A percentile compares a stretch with the other conserved stretches of the same genome.
phyloP scores from a whole-genome alignment of 2,329 filamentous ascomycete genomes.

The Colletotrichum eremochloae region DNA sequence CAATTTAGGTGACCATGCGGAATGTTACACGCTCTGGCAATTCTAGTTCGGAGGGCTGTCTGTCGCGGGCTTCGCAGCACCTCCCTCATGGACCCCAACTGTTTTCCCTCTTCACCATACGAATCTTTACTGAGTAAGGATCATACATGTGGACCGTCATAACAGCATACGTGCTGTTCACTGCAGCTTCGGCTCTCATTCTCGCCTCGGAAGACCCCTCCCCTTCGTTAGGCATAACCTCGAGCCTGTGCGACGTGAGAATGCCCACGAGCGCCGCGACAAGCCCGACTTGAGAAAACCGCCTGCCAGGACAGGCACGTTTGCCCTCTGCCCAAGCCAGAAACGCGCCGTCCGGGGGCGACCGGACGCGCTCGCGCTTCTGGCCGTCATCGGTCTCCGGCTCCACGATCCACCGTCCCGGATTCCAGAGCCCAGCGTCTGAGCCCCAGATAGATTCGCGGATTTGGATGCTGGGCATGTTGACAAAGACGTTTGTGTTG shows the following conservation, averaged over 20 bases:
- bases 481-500: slow-evolving; percentile 11
- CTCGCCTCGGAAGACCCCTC: not conserved
- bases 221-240: not conserved
- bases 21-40: too few species aligned
- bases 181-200: not conserved
- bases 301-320: not conserved
- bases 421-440: not conserved
- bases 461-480: slow-evolving; percentile 7
- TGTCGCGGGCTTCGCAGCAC: too few species aligned
- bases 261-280: slow-evolving; percentile 1
- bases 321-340: slow-evolving; percentile 5
- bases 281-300: slow-evolving; percentile 6
- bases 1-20: too few species aligned
- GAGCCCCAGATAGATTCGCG: not conserved
- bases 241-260: not conserved
- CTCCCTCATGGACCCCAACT: too few species aligned
- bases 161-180: not conserved
- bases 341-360: slow-evolving; percentile 3
- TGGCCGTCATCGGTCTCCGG: not conserved
- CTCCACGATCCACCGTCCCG: not conserved
- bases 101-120: not conserved
- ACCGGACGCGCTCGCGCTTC: not conserved
- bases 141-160: slow-evolving; percentile 10
- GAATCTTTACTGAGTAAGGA: not conserved
- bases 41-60: too few species aligned